These are phyloP conservation scores for Gastrolobium bilobum DNA, from an alignment of 306 rosid species.

Conservation along the genomic window DNA sequence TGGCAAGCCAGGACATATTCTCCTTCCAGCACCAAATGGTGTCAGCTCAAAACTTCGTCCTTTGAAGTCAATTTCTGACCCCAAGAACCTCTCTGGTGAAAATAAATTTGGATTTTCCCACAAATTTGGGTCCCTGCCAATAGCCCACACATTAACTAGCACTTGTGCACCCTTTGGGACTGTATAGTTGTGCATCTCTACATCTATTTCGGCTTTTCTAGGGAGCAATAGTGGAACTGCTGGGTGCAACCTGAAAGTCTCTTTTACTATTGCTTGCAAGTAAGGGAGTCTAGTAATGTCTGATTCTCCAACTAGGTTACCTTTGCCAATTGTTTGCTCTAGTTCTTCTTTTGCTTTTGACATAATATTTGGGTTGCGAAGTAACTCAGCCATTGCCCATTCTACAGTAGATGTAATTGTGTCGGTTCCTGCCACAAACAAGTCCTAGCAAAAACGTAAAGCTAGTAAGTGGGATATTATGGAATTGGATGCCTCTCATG, in stretches of 20 bases:
- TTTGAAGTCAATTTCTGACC: conserved; percentile 43
- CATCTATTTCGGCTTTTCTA: conserved; percentile 27
- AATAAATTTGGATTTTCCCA: conserved; percentile 43
- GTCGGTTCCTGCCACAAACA: conserved; percentile 49
- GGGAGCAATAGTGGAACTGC: conserved; percentile 47
- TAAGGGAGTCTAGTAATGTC: conserved; percentile 42
- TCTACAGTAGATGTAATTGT: conserved; percentile 45
- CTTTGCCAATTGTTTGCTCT: conserved; percentile 37
- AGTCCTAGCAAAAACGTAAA: conserved; percentile 11
- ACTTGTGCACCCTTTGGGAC: conserved; percentile 50
- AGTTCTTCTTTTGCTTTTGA: conserved; percentile 44
- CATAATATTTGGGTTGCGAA: conserved; percentile 29
- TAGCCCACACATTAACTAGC: conserved; percentile 48
- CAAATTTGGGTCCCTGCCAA: conserved; percentile 40
- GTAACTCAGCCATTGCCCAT: conserved; percentile 50
- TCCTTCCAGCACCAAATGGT: conserved; percentile 45
- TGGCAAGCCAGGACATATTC: conserved; percentile 49
- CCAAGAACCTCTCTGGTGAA: conserved; percentile 44
- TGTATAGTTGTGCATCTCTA: conserved; percentile 22
- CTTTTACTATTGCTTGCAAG: conserved; percentile 46
- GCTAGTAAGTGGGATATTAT: too few species aligned
- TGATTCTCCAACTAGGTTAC: conserved; percentile 36
- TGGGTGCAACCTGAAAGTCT: conserved; percentile 46
- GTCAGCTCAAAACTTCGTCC: conserved; percentile 44
- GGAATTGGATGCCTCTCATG: too few species aligned